phyloP scores from a whole-genome alignment of 306 rosid genomes.

The Aeschynomene evenia region DNA sequence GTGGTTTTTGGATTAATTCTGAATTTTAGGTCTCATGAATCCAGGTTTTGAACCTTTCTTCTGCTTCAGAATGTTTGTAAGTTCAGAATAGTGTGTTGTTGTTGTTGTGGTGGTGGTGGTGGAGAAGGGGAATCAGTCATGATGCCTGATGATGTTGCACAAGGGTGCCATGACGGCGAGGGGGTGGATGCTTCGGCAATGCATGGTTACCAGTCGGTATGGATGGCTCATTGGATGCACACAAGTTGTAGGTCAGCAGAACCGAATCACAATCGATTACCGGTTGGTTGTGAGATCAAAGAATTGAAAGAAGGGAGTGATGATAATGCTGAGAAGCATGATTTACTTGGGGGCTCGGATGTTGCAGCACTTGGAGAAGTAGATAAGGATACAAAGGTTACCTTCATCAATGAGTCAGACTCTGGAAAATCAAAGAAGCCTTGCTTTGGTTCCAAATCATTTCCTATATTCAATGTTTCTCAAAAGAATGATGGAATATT shows the following conservation, averaged over 20 bases:
- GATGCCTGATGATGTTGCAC: slow-evolving; percentile 52
- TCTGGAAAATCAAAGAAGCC: slow-evolving; percentile 33
- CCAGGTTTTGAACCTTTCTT: slow-evolving; percentile 1
- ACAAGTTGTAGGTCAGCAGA: slow-evolving; percentile 45
- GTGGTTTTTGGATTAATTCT: not conserved
- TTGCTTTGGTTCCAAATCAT: slow-evolving; percentile 43
- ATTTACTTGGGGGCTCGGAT: slow-evolving; percentile 32
- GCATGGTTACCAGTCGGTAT: slow-evolving; percentile 44
- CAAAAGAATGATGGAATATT: slow-evolving; percentile 37
- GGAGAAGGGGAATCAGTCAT: not conserved
- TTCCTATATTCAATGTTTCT: slow-evolving; percentile 50
- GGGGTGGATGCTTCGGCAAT: slow-evolving; percentile 37
- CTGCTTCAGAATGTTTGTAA: slow-evolving; percentile 20
- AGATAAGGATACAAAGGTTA: slow-evolving; percentile 31
- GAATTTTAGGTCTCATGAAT: not conserved
- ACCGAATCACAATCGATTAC: slow-evolving; percentile 25
- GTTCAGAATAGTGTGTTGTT: slow-evolving; percentile 9
- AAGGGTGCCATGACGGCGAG: slow-evolving; percentile 34
- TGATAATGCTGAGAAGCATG: slow-evolving; percentile 32
- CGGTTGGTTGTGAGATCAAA: slow-evolving; percentile 34
- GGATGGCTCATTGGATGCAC: slow-evolving; percentile 78
- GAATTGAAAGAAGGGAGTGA: slow-evolving; percentile 36
- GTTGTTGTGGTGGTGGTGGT: not conserved
- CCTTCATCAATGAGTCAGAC: slow-evolving; percentile 32
- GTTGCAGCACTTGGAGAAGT: slow-evolving; percentile 40